A percentile compares a stretch with the other conserved stretches of the same genome.
phyloP scores from a whole-genome alignment of 2,329 filamentous ascomycete genomes.

The Phialophora verrucosa region DNA sequence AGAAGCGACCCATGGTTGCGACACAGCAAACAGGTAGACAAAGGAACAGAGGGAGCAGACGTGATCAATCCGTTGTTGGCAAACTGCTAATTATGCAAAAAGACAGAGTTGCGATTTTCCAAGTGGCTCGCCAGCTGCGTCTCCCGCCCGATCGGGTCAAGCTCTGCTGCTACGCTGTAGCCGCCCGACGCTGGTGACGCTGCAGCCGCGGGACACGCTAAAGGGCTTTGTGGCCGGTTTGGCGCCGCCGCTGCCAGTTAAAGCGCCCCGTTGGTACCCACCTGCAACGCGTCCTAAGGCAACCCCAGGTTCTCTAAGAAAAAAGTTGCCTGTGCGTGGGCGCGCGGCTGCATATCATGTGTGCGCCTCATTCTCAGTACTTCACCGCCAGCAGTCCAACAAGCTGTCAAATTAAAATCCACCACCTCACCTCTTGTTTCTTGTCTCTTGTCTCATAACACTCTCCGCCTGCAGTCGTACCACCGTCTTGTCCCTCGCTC shows the following conservation, averaged over 20 bases:
- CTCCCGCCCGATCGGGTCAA: not conserved
- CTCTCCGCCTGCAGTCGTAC: not conserved
- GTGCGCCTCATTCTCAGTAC: constrained; percentile 6
- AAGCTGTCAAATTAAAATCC: constrained; percentile 1
- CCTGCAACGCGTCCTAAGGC: constrained; percentile 4
- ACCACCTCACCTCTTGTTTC: constrained; percentile 6
- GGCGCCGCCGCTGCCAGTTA: not conserved
- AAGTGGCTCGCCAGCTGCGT: not conserved
- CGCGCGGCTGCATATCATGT: constrained; percentile 4
- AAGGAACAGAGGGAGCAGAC: constrained; percentile 9
- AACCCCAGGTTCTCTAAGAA: constrained; percentile 12
- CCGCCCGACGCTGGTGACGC: not conserved
- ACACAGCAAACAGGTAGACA: constrained; percentile 16
- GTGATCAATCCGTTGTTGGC: constrained; percentile 10
- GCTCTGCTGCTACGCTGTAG: not conserved
- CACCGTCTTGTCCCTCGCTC: constrained; percentile 1
- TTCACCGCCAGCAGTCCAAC: constrained; percentile 30
- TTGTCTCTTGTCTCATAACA: constrained; percentile 5
- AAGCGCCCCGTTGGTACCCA: not conserved
- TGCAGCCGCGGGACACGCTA: constrained; percentile 8
- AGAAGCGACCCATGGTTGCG: constrained; percentile 72
- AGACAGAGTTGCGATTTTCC: constrained; percentile 19
- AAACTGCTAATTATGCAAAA: constrained; percentile 16
- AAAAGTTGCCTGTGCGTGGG: constrained; percentile 21
- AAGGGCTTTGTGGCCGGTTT: not conserved